Evolutionary conservation across 495 filamentous ascomycete genomes (phyloP).

Genomic region (Penicillium coffeae): DNA sequence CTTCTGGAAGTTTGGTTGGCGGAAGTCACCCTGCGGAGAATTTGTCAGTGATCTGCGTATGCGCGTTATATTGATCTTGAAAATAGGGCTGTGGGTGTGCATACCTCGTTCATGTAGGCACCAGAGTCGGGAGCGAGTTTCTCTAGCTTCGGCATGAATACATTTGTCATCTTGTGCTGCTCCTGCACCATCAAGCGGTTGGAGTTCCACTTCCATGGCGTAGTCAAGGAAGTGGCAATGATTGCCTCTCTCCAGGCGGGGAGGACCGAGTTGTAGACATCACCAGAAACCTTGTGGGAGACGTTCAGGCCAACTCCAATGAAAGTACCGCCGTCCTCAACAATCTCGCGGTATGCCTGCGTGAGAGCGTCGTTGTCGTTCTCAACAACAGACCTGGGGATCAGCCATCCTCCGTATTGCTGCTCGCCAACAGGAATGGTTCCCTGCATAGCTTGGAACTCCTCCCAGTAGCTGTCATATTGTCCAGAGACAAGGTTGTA

Average conservation of each 20-base stretch:
- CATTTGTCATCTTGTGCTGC: constrained; percentile 37
- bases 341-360: constrained; percentile 34
- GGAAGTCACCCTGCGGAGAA: constrained; percentile 31
- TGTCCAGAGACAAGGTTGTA: constrained; percentile 26
- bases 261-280: constrained; percentile 52
- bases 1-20: constrained; percentile 47
- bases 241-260: constrained; percentile 58
- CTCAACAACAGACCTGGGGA: constrained; percentile 31
- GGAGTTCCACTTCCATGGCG: constrained; percentile 40
- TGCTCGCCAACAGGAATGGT: constrained; percentile 9
- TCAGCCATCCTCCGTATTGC: constrained; percentile 14
- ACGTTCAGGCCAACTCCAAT: constrained; percentile 45
- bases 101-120: constrained; percentile 39
- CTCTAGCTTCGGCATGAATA: constrained; percentile 39
- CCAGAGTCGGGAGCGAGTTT: constrained; percentile 34
- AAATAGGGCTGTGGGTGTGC: no score
- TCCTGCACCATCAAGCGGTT: constrained; percentile 29
- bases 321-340: constrained; percentile 39
- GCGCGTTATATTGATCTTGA: no score
- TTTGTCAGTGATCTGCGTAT: constrained; percentile 8
- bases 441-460: constrained; percentile 33
- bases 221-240: constrained; percentile 38
- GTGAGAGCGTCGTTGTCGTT: constrained; percentile 47
- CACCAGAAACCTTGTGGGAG: constrained; percentile 34
- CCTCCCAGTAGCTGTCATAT: constrained; percentile 40